Evolutionary conservation across 2,329 filamentous ascomycete genomes (phyloP).

Genomic region (Epichloe baconii): DNA sequence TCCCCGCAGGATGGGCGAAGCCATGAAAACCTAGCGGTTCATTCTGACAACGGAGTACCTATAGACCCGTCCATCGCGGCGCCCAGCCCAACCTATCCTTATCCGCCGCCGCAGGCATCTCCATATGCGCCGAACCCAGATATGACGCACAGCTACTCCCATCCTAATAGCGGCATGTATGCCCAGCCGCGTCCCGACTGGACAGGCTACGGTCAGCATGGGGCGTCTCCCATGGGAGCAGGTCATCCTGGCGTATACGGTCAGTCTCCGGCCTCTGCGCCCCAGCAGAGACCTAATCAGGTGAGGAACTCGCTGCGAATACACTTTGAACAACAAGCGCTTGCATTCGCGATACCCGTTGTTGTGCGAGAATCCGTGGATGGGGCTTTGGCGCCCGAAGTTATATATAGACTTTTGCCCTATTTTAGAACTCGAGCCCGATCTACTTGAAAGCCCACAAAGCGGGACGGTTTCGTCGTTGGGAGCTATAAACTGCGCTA

Average conservation of each 20-base stretch:
- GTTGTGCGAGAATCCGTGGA: neutral
- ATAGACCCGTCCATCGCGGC: slow-evolving; percentile 98
- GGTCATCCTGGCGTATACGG: slow-evolving; percentile 39
- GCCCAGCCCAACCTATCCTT: slow-evolving; percentile 82
- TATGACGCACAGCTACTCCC: slow-evolving; percentile 67
- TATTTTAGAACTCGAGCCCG: neutral
- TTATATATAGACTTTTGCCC: neutral
- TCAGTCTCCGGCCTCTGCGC: slow-evolving; percentile 40
- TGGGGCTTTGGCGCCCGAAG: no score
- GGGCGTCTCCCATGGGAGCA: slow-evolving; percentile 34
- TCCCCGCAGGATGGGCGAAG: slow-evolving; percentile 69
- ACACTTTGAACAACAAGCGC: neutral
- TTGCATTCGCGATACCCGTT: neutral
- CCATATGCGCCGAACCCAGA: slow-evolving; percentile 77
- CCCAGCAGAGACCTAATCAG: slow-evolving; percentile 44
- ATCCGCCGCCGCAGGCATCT: slow-evolving; percentile 56
- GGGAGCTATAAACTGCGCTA: neutral
- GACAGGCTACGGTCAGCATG: slow-evolving; percentile 50
- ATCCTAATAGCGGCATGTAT: slow-evolving; percentile 50
- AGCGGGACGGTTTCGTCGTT: neutral
- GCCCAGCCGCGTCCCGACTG: slow-evolving; percentile 62
- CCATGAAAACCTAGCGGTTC: slow-evolving; percentile 65
- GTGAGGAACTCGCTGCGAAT: slow-evolving; percentile 30
- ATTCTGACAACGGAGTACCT: slow-evolving; percentile 94
- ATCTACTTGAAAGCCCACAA: neutral